Conservation (phyloP, 805 yeast genomes). For the Wickerhamiella alocasiicola region DNA sequence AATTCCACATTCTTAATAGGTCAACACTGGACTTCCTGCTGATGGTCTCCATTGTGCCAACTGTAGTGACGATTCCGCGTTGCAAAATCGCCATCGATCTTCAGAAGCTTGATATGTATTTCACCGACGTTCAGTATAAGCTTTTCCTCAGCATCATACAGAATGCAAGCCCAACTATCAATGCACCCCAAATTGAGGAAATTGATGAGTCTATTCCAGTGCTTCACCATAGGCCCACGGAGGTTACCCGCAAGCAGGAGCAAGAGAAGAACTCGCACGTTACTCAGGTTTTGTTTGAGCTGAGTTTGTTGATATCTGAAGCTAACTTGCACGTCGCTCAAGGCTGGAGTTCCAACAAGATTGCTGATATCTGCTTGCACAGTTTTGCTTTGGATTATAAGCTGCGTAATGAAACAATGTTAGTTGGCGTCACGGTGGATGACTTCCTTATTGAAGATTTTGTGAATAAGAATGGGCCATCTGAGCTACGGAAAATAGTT, state of each 20-base stretch:
- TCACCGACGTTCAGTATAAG: slow-evolving; percentile 86
- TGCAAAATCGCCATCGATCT: slow-evolving; percentile 65
- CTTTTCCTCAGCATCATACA: slow-evolving; percentile 69
- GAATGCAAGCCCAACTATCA: slow-evolving; percentile 47
- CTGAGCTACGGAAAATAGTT: slow-evolving; percentile 54
- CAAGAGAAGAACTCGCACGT: not conserved
- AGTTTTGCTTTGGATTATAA: slow-evolving; percentile 46
- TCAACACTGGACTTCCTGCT: slow-evolving; percentile 60
- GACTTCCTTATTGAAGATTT: slow-evolving; percentile 66
- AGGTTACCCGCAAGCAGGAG: not conserved
- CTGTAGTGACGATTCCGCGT: slow-evolving; percentile 59
- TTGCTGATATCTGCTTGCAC: slow-evolving; percentile 64
- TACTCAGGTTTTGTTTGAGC: slow-evolving; percentile 55
- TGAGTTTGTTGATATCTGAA: slow-evolving; percentile 53
- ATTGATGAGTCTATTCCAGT: slow-evolving; percentile 10
- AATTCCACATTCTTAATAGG: slow-evolving; percentile 51
- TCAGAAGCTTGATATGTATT: slow-evolving; percentile 54
- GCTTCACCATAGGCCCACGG: slow-evolving; percentile 7
- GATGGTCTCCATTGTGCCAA: slow-evolving; percentile 77
- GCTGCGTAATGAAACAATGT: slow-evolving; percentile 47
- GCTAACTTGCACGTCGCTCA: slow-evolving; percentile 52
- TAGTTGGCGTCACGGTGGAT: slow-evolving; percentile 48
- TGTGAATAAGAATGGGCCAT: slow-evolving; percentile 47
- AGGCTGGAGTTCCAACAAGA: slow-evolving; percentile 56
- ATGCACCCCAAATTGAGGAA: slow-evolving; percentile 16